Evolutionary conservation across 2,329 filamentous ascomycete species (phyloP).

Genomic region (Whalleya microplaca): DNA sequence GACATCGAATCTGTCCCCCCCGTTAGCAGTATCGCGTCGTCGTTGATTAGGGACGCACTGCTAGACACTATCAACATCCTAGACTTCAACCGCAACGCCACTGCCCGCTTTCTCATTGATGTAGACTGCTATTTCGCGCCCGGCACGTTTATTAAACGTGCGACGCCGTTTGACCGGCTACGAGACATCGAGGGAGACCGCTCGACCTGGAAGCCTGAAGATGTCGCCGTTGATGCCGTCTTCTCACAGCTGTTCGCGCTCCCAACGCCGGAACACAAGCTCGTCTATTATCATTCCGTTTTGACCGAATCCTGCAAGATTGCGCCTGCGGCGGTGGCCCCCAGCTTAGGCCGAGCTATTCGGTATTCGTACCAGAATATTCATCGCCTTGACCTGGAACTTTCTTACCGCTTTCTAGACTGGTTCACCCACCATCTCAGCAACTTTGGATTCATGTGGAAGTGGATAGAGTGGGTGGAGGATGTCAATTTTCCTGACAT

Average conservation of each 20-base stretch:
- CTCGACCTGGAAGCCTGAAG: slow-evolving; percentile 95
- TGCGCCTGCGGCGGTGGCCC: slow-evolving; percentile 93
- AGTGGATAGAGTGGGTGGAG: slow-evolving; percentile 96
- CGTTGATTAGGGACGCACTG: slow-evolving; percentile 81
- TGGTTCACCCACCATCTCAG: slow-evolving; percentile 98
- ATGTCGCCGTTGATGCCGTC: slow-evolving; percentile 94
- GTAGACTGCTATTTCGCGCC: slow-evolving; percentile 93
- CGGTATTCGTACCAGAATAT: slow-evolving; percentile 85
- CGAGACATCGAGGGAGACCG: slow-evolving; percentile 66
- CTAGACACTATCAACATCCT: slow-evolving; percentile 93
- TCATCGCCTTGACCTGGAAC: slow-evolving; percentile 82
- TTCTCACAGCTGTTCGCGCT: slow-evolving; percentile 94
- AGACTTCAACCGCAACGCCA: slow-evolving; percentile 86
- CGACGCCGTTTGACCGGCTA: slow-evolving; percentile 89
- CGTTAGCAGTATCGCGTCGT: slow-evolving; percentile 74
- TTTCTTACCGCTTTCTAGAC: slow-evolving; percentile 86
- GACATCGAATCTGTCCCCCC: slow-evolving; percentile 88
- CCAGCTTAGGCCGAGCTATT: slow-evolving; percentile 90
- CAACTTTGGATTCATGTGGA: slow-evolving; percentile 99
- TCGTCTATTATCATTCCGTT: slow-evolving; percentile 95
- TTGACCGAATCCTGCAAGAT: slow-evolving; percentile 96
- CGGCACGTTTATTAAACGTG: slow-evolving; percentile 89
- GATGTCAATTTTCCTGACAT: slow-evolving; percentile 77
- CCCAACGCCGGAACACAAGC: slow-evolving; percentile 85
- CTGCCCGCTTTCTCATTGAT: slow-evolving; percentile 88